phyloP scores from a whole-genome alignment of 2,329 filamentous ascomycete genomes.

The Exophiala dermatitidis region DNA sequence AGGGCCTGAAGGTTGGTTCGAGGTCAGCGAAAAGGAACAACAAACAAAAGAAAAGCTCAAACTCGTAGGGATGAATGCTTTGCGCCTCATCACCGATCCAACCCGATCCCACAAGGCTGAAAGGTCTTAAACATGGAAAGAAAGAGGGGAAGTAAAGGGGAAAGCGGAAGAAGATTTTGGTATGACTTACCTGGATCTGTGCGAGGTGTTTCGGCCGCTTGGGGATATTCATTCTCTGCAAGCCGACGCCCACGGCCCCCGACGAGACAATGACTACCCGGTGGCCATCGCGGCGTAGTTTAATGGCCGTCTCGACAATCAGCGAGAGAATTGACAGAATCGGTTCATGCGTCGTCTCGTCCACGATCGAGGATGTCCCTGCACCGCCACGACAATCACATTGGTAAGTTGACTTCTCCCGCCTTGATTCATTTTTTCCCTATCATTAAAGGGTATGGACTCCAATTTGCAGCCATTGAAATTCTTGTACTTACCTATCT shows the following conservation, averaged over 20 bases:
- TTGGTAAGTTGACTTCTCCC: not conserved
- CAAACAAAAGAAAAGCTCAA: not conserved
- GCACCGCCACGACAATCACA: constrained; percentile 12
- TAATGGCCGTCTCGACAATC: constrained; percentile 90
- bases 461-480: no score
- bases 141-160: no score
- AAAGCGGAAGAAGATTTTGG: no score
- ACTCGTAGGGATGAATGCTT: not conserved
- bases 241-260: constrained; percentile 87
- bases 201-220: constrained; percentile 85
- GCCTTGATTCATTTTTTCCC: constrained; percentile 2
- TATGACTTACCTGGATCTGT: constrained; percentile 61
- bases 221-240: constrained; percentile 81
- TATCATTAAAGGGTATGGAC: no score
- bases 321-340: constrained; percentile 81
- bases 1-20: constrained; percentile 55
- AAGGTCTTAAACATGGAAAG: no score
- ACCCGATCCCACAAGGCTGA: no score
- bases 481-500: constrained; percentile 56
- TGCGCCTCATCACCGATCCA: no score
- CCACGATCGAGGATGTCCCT: constrained; percentile 99
- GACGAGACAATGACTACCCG: constrained; percentile 94
- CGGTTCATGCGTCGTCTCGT: constrained; percentile 90
- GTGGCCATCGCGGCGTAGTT: constrained; percentile 82
- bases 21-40: not conserved